Evolutionary conservation across 225 moss, liverwort and hornwort genomes (phyloP).

Genomic region (Ulota crispa): DNA sequence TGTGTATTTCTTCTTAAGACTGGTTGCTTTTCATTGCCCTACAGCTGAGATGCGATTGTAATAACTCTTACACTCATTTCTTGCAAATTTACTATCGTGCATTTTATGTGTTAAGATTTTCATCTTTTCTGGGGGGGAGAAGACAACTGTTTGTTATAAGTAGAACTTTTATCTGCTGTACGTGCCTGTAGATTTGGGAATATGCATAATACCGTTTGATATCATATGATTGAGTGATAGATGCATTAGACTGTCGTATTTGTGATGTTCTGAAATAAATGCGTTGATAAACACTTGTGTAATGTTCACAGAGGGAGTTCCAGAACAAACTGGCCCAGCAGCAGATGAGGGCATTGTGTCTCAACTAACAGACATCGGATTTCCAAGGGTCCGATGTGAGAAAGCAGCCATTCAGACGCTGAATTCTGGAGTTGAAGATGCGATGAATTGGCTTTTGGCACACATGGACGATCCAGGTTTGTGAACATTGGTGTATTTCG

Average conservation of each 20-base stretch:
- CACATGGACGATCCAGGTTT: constrained; percentile 98
- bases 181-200: not conserved
- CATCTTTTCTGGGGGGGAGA: not conserved
- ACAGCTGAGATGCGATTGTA: not conserved
- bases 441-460: constrained; percentile 94
- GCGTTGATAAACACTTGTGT: not conserved
- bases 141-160: not conserved
- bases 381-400: constrained; percentile 79
- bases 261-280: not conserved
- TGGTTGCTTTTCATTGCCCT: not conserved
- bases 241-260: not conserved
- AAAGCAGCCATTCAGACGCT: constrained; percentile 87
- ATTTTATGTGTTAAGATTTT: not conserved
- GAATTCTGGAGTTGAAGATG: constrained; percentile 90
- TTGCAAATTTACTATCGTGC: constrained; percentile 3
- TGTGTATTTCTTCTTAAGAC: constrained; percentile 24
- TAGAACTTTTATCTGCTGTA: not conserved
- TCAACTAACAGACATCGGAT: constrained; percentile 88
- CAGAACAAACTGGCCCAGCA: constrained; percentile 59
- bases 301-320: constrained; percentile 46
- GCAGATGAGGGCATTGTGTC: constrained; percentile 82
- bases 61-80: not conserved
- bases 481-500: not conserved
- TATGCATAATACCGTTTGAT: not conserved
- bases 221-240: not conserved